Evolutionary conservation across 192 early-diverging fungal genomes (phyloP), one percentile per base, ranked within the genome.

Genomic region (Coemansia sp.): DNA sequence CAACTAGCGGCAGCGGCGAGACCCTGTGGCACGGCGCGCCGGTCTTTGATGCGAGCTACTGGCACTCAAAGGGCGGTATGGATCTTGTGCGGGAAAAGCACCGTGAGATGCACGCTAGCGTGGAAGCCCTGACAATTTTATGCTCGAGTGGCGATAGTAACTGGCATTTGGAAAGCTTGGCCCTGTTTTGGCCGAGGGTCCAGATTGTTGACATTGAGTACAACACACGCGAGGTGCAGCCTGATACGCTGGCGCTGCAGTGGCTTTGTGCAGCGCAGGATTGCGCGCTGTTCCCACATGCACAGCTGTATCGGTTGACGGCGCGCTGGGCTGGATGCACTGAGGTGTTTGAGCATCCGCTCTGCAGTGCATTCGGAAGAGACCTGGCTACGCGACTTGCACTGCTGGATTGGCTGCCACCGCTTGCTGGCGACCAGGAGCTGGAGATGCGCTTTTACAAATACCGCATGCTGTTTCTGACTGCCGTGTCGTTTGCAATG

Each of bases 261-360:
- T 79, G 77, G 77, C 77, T 79, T 24, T 48, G 62, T 6, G 38
- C 67, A 24, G 65, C 60, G 5, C 77, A 79, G 26, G 65, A 79
- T 56, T 25, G 28, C 10, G 15, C 64, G 18, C 52, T 71, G 49
- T 74, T 79, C 24, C 77, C 77, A 36, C 46, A 46, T 2, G 71
- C 65, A 34, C 61, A 44, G 42, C 53, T 70, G 20, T 79, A 74
- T 31, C 70, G 77, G 5, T 31, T 79, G 48, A 74, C 61, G n/a
- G 55, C 61, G 12, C 64, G 59, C 58, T 79, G 77, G 77, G 67
- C 71, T 12, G 77, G 77, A 14, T 79, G 71, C 28, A 71, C 62
- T 23, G 77, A 79, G 55, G 68, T 74, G 3, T 79, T 79, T 58
- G 76, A 79, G 67, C 76, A 79, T 24, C 71, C 64, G 10, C 58